Evolutionary conservation across 2,329 filamentous ascomycete species (phyloP), one percentile per base, ranked within the genome.

Genomic region (Colletotrichum chlorophyti): DNA sequence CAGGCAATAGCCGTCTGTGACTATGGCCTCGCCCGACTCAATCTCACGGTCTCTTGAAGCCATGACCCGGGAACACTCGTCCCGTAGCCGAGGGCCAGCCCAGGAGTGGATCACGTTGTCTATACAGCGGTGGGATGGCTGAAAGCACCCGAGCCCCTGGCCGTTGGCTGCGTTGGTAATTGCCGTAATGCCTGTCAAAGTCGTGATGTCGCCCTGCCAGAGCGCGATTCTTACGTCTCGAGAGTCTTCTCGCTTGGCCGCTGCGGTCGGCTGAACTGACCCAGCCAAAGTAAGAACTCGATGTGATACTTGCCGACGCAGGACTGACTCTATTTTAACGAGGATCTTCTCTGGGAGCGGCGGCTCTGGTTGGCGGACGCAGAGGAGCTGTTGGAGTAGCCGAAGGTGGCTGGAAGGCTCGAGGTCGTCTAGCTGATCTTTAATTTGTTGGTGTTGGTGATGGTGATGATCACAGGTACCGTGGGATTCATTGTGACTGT

Each of bases 81-180:
- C 54, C 19, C 72, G 65, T 5, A 74, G 52, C 11, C 66, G 61
- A 3, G 71, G 71, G 1, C 70, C 71, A 1, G 71, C 69, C 17
- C 58, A 61, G 0, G 66, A 62, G 52, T 74, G 71, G 37, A 74
- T 74, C 1, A 69, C 66, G 45, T 73, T 73, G 59, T 74, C 72
- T 46, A 74, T 74, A 47, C 72, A 74, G 15, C 60, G 65, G 43
- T 73, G 71, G 1, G 50, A 60, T 1, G 71, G 69, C 48, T 68
- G 65, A 53, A 74, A 74, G 59, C 72, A 74, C 0, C 71, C 72
- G 2, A 74, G 65, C 55, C 73, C 64, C 10, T 65, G 66, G 4
- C 66, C 64, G 49, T 73, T 74, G 12, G 71, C 72, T 9, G 72
- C 71, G 43, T 74, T 74, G 10, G 68, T 68, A 47, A 74, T 71